A percentile compares a stretch with the other conserved stretches of the same genome.
Conservation (phyloP, 306 rosid species). For the Prunus persica region Prunus_persica_NCBIv2 NC_034014.1:10436001-10436500, state of each 20-base stretch:
- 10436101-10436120: constrained; percentile 76
- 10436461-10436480: background rate
- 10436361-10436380: constrained; percentile 31
- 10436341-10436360: constrained; percentile 64
- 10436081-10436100: constrained; percentile 70
- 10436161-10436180: constrained; percentile 24
- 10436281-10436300: constrained; percentile 89
- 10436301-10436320: constrained; percentile 91
- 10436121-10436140: constrained; percentile 69
- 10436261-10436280: constrained; percentile 50
- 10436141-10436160: constrained; percentile 41
- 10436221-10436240: constrained; percentile 8
- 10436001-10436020: constrained; percentile 68
- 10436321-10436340: constrained; percentile 65
- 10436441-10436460: background rate
- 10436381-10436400: constrained; percentile 11
- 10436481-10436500: background rate
- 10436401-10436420: constrained; percentile 22
- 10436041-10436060: constrained; percentile 77
- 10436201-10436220: constrained; percentile 23
- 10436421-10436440: constrained; percentile 10
- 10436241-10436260: background rate
- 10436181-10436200: constrained; percentile 6
- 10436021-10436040: constrained; percentile 55
- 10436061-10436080: constrained; percentile 56